Evolutionary conservation across 2,329 filamentous ascomycete species (phyloP).

Genomic region (Verticillium tricorpus): DNA sequence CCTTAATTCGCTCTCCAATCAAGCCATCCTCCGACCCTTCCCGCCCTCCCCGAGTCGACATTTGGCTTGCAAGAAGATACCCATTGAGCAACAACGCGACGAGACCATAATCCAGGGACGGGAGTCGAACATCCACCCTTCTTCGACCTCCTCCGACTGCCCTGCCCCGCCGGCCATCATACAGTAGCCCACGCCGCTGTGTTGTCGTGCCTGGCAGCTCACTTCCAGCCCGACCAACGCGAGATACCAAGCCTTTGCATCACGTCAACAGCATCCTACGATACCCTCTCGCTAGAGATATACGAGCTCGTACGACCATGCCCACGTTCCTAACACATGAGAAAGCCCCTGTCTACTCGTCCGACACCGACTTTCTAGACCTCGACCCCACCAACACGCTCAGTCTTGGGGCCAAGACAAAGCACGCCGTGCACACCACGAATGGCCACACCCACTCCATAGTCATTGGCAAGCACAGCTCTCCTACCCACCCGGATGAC

Average conservation of each 20-base stretch:
- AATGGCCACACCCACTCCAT: conserved; percentile 24
- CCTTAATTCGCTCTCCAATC: background rate
- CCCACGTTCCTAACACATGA: conserved; percentile 50
- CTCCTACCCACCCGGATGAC: conserved; percentile 36
- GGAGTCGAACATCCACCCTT: background rate
- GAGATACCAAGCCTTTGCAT: background rate
- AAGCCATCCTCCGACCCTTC: background rate
- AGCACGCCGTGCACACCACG: conserved; percentile 21
- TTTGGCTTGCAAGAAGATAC: background rate
- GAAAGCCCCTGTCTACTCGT: conserved; percentile 35
- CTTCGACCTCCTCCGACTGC: background rate
- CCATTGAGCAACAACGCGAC: background rate
- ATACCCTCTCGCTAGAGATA: background rate
- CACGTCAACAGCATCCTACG: background rate
- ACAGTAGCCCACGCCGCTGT: background rate
- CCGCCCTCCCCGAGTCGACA: background rate
- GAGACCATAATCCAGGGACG: background rate
- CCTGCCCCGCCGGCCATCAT: background rate
- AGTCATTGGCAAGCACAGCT: conserved; percentile 32
- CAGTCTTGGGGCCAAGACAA: conserved; percentile 19
- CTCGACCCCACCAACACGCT: conserved; percentile 36
- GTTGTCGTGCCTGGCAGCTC: background rate
- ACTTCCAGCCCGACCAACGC: background rate
- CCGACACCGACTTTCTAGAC: conserved; percentile 37
- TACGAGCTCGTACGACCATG: conserved; percentile 27